Conservation (phyloP, 2,329 filamentous ascomycete genomes). For the Gaeumannomyces sp. region DNA sequence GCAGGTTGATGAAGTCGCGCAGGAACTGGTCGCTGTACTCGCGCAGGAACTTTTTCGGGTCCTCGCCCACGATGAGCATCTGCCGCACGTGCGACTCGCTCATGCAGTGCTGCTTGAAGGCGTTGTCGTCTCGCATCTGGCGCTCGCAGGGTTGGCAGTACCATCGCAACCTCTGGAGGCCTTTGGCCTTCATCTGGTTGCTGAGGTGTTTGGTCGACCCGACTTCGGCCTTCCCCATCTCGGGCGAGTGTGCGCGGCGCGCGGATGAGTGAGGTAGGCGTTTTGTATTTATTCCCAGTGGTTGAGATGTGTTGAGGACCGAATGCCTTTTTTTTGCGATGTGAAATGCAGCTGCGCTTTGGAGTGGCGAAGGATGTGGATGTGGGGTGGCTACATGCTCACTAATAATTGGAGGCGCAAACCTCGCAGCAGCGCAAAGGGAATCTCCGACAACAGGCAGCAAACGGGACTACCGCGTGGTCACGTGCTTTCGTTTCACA, state of each 20-base stretch:
- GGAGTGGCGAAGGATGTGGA: neutral
- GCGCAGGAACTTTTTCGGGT: conserved; percentile 77
- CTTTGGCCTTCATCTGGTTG: conserved; percentile 85
- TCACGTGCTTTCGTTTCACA: conserved; percentile 8
- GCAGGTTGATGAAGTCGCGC: conserved; percentile 68
- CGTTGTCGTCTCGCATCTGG: conserved; percentile 75
- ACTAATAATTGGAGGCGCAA: neutral
- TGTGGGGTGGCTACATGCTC: neutral
- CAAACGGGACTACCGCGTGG: neutral
- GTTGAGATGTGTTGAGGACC: too few relatives aligned
- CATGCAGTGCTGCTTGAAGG: conserved; percentile 82
- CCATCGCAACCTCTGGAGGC: conserved; percentile 76
- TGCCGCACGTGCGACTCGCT: conserved; percentile 84
- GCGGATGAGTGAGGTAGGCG: neutral
- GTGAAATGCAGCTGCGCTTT: neutral
- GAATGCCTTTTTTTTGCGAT: neutral
- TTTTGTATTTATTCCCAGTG: neutral
- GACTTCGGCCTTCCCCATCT: conserved; percentile 87
- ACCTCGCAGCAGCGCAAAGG: neutral
- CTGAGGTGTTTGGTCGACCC: conserved; percentile 84
- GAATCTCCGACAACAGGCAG: neutral
- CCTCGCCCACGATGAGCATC: conserved; percentile 81
- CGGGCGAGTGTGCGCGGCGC: conserved; percentile 25
- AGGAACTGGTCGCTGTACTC: conserved; percentile 76
- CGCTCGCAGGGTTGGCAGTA: conserved; percentile 80